These are phyloP conservation scores for Senna tora DNA, from an alignment of 306 rosid genomes.

Conservation along the genomic window DNA sequence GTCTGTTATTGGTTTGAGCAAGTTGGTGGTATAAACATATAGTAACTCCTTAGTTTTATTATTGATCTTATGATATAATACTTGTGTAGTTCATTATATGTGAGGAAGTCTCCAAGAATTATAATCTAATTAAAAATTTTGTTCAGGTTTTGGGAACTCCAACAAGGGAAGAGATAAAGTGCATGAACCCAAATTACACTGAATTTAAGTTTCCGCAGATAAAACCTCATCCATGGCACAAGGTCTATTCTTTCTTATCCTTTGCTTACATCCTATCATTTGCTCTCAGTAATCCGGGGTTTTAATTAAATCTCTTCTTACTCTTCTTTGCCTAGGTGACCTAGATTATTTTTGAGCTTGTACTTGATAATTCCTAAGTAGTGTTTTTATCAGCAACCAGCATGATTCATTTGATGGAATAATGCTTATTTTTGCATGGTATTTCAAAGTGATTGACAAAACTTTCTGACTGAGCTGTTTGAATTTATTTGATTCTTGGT, in stretches of 20 bases:
- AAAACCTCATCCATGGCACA: conserved; percentile 99
- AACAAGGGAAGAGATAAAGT: conserved; percentile 99
- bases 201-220: conserved; percentile 98
- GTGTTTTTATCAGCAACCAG: neutral
- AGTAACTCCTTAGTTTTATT: conserved; percentile 9
- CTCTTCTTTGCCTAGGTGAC: conserved; percentile 24
- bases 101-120: conserved; percentile 9
- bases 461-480: conserved; percentile 3
- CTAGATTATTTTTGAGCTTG: conserved; percentile 23
- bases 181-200: conserved; percentile 99
- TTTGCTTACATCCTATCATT: conserved; percentile 28
- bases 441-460: conserved; percentile 2
- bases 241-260: conserved; percentile 55
- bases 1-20: conserved; percentile 25
- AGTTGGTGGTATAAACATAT: conserved; percentile 28
- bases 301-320: conserved; percentile 30
- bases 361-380: conserved; percentile 2
- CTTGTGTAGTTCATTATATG: conserved; percentile 7
- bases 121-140: conserved; percentile 10
- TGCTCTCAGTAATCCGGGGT: conserved; percentile 19
- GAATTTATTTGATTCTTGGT: conserved; percentile 10
- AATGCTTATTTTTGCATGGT: conserved; percentile 17
- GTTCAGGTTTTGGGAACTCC: conserved; percentile 97
- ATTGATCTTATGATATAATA: conserved; percentile 15
- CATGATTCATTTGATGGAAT: conserved; percentile 10